These are phyloP conservation scores for Pyrenula massariospora DNA, from an alignment of 495 filamentous ascomycete genomes.

Conservation along the genomic window DNA sequence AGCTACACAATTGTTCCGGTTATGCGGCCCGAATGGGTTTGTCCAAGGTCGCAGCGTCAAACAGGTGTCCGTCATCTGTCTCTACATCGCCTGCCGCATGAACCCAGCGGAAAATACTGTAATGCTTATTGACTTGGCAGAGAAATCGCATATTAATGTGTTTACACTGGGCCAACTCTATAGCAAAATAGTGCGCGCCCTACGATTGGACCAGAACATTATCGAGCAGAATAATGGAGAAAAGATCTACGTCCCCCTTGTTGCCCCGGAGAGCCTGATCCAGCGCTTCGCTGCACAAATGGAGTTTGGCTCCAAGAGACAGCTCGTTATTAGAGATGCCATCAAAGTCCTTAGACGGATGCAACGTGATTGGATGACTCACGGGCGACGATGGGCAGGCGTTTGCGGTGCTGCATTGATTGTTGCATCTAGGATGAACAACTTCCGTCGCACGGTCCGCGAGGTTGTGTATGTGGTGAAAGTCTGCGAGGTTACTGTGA, in stretches of 20 bases:
- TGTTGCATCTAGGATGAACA: conserved; percentile 92
- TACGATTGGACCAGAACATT: conserved; percentile 40
- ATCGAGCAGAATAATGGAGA: conserved; percentile 37
- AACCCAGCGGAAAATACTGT: conserved; percentile 44
- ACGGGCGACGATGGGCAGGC: conserved; percentile 83
- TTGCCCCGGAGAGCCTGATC: conserved; percentile 78
- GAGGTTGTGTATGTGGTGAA: conserved; percentile 96
- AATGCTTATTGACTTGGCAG: conserved; percentile 94
- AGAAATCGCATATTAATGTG: conserved; percentile 65
- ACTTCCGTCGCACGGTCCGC: conserved; percentile 79
- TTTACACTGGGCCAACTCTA: conserved; percentile 81
- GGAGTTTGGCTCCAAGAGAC: conserved; percentile 68
- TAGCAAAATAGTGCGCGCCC: conserved; percentile 58
- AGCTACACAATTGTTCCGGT: conserved; percentile 63
- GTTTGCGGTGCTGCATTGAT: conserved; percentile 91
- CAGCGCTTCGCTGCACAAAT: conserved; percentile 78
- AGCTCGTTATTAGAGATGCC: conserved; percentile 76
- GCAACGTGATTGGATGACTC: conserved; percentile 91
- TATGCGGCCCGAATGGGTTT: conserved; percentile 58
- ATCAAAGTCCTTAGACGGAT: conserved; percentile 78
- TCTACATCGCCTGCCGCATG: conserved; percentile 76
- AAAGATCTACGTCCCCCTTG: conserved; percentile 24
- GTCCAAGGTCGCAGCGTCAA: conserved; percentile 78
- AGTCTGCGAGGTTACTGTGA: conserved; percentile 81
- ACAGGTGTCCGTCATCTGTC: conserved; percentile 70